Percentiles rank a stretch among this genome's conserved stretches.
These are phyloP conservation scores for Aspergillus sp. DNA, from an alignment of 2,329 filamentous ascomycete genomes.

Conservation along the genomic window DNA sequence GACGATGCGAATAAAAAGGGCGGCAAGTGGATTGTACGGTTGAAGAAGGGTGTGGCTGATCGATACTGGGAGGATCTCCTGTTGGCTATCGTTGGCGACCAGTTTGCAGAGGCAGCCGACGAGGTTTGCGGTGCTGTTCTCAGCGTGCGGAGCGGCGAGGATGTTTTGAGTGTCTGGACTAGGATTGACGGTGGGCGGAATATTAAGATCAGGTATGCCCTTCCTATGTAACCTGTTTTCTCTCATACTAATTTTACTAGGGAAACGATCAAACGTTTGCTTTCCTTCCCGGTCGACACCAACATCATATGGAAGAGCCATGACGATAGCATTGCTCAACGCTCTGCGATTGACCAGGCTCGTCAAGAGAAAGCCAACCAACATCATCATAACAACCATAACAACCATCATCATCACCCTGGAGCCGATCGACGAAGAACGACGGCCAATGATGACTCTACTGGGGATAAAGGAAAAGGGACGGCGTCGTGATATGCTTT, in stretches of 20 bases:
- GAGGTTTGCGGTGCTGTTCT: slow-evolving; percentile 93
- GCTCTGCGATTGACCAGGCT: slow-evolving; percentile 82
- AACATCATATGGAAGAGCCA: slow-evolving; percentile 94
- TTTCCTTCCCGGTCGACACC: slow-evolving; percentile 80
- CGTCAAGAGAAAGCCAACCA: slow-evolving; percentile 68
- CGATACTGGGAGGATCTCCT: slow-evolving; percentile 95
- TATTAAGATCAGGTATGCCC: slow-evolving; percentile 82
- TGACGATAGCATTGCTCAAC: slow-evolving; percentile 89
- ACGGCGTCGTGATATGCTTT: slow-evolving; percentile 25
- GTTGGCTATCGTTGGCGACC: slow-evolving; percentile 83
- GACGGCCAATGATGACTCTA: slow-evolving; percentile 37
- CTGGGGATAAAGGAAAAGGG: slow-evolving; percentile 37
- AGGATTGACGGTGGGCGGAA: slow-evolving; percentile 87
- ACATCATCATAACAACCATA: slow-evolving; percentile 26
- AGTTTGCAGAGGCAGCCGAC: slow-evolving; percentile 85
- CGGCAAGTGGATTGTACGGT: slow-evolving; percentile 92
- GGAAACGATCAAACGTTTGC: slow-evolving; percentile 86
- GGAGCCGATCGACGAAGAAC: slow-evolving; percentile 37
- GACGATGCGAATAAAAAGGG: slow-evolving; percentile 94
- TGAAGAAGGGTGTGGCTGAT: slow-evolving; percentile 96
- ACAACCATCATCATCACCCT: slow-evolving; percentile 26
- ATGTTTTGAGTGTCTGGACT: slow-evolving; percentile 97
- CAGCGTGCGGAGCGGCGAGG: slow-evolving; percentile 89
- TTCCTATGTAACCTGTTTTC: background rate
- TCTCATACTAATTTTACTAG: slow-evolving; percentile 43